Evolutionary conservation across 129 eudicot genomes (phyloP).

Genomic region (Heracleum sosnowskyi): DNA sequence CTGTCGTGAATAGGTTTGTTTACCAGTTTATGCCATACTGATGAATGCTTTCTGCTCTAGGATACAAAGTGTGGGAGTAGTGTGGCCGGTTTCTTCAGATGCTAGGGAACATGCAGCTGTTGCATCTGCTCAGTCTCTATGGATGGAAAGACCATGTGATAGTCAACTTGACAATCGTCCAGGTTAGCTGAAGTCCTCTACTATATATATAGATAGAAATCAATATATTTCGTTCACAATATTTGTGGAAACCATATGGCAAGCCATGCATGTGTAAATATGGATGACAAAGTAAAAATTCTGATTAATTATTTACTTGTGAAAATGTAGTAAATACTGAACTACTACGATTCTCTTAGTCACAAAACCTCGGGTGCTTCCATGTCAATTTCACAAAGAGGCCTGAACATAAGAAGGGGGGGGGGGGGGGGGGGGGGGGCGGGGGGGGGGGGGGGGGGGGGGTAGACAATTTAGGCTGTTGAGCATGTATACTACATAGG

Average conservation of each 20-base stretch:
- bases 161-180: slow-evolving; percentile 37
- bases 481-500: background rate
- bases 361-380: background rate
- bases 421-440: too few relatives aligned
- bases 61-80: slow-evolving; percentile 35
- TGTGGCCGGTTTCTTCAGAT: slow-evolving; percentile 29
- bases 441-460: too few relatives aligned
- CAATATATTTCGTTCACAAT: background rate
- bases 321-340: background rate
- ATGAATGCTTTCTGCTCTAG: slow-evolving; percentile 22
- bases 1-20: background rate
- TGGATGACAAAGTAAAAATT: background rate
- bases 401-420: too few relatives aligned
- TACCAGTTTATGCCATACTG: background rate
- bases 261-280: background rate
- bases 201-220: background rate
- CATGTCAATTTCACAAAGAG: background rate
- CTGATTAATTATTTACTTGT: background rate
- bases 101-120: slow-evolving; percentile 30
- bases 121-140: slow-evolving; percentile 40
- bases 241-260: background rate
- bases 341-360: background rate
- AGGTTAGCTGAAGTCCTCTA: slow-evolving; percentile 37
- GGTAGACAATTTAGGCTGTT: too few relatives aligned
- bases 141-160: slow-evolving; percentile 43